Base-by-base conservation (phyloP, 352 stramenopile genomes). In the Pythium brassicae region DNA sequence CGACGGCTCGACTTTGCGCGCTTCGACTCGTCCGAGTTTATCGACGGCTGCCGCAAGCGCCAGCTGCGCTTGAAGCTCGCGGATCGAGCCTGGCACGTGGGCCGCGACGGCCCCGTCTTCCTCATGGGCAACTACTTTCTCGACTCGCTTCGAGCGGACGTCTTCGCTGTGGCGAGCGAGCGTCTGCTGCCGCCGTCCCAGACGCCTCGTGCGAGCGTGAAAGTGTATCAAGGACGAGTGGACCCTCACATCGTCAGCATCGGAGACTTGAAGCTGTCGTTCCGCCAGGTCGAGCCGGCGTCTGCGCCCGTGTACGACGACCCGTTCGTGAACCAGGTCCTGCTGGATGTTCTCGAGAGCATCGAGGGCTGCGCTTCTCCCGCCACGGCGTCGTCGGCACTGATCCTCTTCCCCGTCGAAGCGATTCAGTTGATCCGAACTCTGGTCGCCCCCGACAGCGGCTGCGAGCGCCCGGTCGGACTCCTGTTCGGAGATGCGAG, bases 121-220 rank as follows among this genome's bases (percentile, higher is more conserved):
- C 63, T 94, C 48, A 76, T 94, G 15, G 83, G 79, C 10, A 94
- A 94, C 42, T 94, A 94, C 50, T 94, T 94, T 37, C 43, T 92
- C 6, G 83, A 94, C 47, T 94, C 83, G 44, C 61, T 94, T 2
- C 77, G 72, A 1, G 68, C 81, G 10, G 83, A 94, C 47, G 72
- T 88, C 25, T 90, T 87, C 42, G 64, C 75, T 0, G 73, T 86
- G 19, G 61, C 65, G 10, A 50, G 22, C n/a, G 48, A 34, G 2
- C 17, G 4, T 15, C 9, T 3, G 15, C 43, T 19, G 37, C n/a
- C 5, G n/a, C 23, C 23, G 50, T 4, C 12, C 37, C 26, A n/a
- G 49, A 9, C 27, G 8, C 29, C 2, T 14, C 39, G 29, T 3
- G 9, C 26, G 2, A 12, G 27, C 19, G n/a, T 57, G 11, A 50